Conservation (phyloP, 805 yeast species). For the Lachancea sp. region DNA sequence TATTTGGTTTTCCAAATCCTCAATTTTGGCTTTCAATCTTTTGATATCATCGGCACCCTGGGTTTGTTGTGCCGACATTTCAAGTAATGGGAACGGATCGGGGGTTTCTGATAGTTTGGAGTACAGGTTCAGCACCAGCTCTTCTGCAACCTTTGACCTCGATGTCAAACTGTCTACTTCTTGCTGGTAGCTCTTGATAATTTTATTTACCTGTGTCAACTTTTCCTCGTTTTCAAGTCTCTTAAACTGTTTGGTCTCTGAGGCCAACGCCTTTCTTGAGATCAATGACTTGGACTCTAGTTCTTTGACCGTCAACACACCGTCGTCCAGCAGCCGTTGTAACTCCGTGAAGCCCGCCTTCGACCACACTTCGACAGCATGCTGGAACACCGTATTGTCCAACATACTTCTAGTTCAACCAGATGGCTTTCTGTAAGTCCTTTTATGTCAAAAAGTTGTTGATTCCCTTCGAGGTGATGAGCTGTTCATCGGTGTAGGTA, state of each 20-base stretch:
- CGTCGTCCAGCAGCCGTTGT: slow-evolving; percentile 67
- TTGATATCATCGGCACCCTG: slow-evolving; percentile 48
- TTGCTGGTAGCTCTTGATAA: slow-evolving; percentile 72
- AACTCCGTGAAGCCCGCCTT: slow-evolving; percentile 62
- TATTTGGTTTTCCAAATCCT: slow-evolving; percentile 49
- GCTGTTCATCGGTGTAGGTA: neutral
- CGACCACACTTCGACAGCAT: slow-evolving; percentile 70
- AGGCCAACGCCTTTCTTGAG: slow-evolving; percentile 69
- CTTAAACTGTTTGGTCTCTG: slow-evolving; percentile 75
- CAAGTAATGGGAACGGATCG: slow-evolving; percentile 80
- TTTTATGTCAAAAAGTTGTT: neutral
- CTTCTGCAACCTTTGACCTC: slow-evolving; percentile 69
- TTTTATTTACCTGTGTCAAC: slow-evolving; percentile 37
- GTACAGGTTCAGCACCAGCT: slow-evolving; percentile 67
- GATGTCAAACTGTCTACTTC: slow-evolving; percentile 81
- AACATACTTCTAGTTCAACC: neutral
- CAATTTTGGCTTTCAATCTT: slow-evolving; percentile 45
- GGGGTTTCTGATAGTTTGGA: slow-evolving; percentile 81
- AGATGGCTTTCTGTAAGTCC: neutral
- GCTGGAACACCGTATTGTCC: slow-evolving; percentile 12
- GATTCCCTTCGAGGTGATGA: neutral
- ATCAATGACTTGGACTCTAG: slow-evolving; percentile 62
- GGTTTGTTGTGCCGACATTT: slow-evolving; percentile 60
- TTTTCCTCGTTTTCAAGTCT: slow-evolving; percentile 64
- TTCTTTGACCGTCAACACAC: slow-evolving; percentile 65